phyloP scores from a whole-genome alignment of 306 rosid genomes.

The Albizia julibrissin region DNA sequence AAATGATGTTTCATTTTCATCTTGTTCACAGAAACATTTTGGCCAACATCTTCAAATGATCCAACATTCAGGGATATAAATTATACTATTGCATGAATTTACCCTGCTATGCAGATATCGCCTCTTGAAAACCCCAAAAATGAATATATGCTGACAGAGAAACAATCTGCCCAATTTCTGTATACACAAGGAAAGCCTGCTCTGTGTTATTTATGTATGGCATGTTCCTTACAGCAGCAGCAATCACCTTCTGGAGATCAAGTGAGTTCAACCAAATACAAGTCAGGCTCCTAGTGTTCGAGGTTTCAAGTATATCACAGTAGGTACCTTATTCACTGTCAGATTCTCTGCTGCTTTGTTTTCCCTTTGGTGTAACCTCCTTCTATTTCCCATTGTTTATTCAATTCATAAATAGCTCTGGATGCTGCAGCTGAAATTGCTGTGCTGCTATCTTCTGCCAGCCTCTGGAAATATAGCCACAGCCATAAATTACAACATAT shows the following conservation, averaged over 20 bases:
- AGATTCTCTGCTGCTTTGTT: neutral
- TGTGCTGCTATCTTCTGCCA: neutral
- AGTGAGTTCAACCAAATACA: conserved; percentile 49
- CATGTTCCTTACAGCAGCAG: conserved; percentile 30
- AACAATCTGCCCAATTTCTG: conserved; percentile 2
- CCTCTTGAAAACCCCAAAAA: neutral
- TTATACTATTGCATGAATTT: neutral
- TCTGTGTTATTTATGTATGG: conserved; percentile 3
- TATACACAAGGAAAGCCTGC: conserved; percentile 7
- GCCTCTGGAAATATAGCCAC: neutral
- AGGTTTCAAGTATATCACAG: conserved; percentile 28
- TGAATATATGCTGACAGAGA: neutral
- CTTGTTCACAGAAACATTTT: neutral
- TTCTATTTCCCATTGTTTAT: neutral
- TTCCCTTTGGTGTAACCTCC: neutral
- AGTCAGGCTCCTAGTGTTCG: conserved; percentile 34
- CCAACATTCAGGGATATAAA: neutral
- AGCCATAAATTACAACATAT: neutral
- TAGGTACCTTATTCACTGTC: neutral
- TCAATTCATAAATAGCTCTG: conserved; percentile 1
- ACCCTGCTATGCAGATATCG: neutral
- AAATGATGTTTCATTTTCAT: neutral
- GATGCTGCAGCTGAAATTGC: neutral
- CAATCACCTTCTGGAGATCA: conserved; percentile 37
- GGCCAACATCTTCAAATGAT: neutral